Evolutionary conservation across 805 yeast species (phyloP).

Genomic region (Candida methanosorbosa): DNA sequence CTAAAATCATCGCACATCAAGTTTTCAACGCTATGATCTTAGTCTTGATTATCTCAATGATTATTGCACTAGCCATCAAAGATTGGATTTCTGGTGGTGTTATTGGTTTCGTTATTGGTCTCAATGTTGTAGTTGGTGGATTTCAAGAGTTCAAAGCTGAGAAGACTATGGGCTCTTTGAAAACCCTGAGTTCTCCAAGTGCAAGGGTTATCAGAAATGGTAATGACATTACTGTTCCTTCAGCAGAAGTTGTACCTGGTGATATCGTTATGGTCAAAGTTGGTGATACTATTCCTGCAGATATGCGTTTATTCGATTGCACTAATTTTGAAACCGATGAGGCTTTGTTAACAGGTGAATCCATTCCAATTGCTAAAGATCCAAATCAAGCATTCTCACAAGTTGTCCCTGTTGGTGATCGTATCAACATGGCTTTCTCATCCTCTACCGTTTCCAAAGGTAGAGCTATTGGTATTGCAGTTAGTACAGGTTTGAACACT

Average conservation of each 20-base stretch:
- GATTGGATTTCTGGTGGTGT: constrained; percentile 85
- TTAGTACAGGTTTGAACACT: constrained; percentile 60
- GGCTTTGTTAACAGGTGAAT: constrained; percentile 85
- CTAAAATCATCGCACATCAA: constrained; percentile 54
- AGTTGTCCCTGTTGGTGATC: constrained; percentile 58
- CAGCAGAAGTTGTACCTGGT: constrained; percentile 65
- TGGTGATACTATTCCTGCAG: constrained; percentile 76
- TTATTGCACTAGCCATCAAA: constrained; percentile 60
- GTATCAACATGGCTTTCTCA: constrained; percentile 62
- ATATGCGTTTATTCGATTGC: constrained; percentile 46
- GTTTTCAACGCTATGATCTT: constrained; percentile 72
- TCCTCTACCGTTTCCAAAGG: constrained; percentile 70
- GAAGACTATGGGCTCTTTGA: constrained; percentile 68
- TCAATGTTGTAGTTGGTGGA: constrained; percentile 61
- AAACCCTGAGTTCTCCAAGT: constrained; percentile 59
- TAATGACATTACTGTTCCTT: constrained; percentile 43
- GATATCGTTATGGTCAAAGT: constrained; percentile 55
- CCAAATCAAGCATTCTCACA: constrained; percentile 29
- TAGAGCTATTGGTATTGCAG: constrained; percentile 60
- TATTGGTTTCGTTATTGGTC: constrained; percentile 54
- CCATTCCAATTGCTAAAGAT: constrained; percentile 60
- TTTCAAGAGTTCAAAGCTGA: constrained; percentile 69
- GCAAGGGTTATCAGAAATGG: constrained; percentile 63
- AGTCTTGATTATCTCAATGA: constrained; percentile 60
- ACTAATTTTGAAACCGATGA: constrained; percentile 76